Percentiles rank a stretch among this genome's conserved stretches.
phyloP scores from a whole-genome alignment of 176 grass and related monocot genomes.

The Carex kokanica region DNA sequence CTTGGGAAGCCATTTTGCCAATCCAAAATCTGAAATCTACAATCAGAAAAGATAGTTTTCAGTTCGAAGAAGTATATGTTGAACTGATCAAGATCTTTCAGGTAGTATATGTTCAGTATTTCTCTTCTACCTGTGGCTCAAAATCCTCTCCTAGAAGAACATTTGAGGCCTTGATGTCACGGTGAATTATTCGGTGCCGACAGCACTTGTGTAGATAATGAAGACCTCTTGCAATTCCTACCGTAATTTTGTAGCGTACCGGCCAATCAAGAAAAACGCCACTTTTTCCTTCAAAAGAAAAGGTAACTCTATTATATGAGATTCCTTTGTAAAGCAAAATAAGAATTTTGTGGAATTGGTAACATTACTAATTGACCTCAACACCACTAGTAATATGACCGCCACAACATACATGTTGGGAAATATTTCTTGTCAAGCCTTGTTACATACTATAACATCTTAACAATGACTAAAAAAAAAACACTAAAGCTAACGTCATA shows the following conservation, averaged over 20 bases:
- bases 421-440: background rate
- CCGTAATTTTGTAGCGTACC: constrained; percentile 67
- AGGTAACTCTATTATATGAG: background rate
- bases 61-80: background rate
- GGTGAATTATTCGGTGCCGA: constrained; percentile 80
- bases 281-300: constrained; percentile 53
- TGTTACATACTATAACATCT: background rate
- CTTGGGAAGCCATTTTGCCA: constrained; percentile 97
- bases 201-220: constrained; percentile 92
- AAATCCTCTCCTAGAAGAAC: constrained; percentile 71
- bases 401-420: background rate
- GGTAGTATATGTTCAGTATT: background rate
- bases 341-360: background rate
- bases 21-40: constrained; percentile 94
- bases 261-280: constrained; percentile 59
- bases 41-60: background rate
- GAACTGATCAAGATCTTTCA: background rate
- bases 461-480: background rate
- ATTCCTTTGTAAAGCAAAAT: background rate
- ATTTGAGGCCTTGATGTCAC: constrained; percentile 89
- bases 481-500: constrained; percentile 28
- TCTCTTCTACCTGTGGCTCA: constrained; percentile 59
- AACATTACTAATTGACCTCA: background rate
- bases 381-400: background rate
- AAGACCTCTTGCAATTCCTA: constrained; percentile 76